Evolutionary conservation across 225 moss, liverwort and hornwort species (phyloP).

Genomic region (Antitrichia curtipendula): DNA sequence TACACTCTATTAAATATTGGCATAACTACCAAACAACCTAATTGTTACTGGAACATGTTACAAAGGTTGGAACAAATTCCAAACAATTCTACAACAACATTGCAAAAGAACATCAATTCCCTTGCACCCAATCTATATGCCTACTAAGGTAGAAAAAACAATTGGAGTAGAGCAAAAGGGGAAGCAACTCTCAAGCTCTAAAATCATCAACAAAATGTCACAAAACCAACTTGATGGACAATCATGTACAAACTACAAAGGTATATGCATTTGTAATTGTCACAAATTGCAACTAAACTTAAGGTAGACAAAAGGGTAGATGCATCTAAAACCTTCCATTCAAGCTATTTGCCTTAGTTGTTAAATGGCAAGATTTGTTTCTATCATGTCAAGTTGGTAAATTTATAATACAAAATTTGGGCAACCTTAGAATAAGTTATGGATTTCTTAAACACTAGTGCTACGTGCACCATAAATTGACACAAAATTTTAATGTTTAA

Average conservation of each 20-base stretch:
- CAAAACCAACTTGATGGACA: no score
- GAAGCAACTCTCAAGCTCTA: no score
- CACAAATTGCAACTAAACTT: neutral
- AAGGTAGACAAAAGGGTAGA: no score
- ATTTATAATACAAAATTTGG: neutral
- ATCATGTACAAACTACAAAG: no score
- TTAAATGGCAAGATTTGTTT: neutral
- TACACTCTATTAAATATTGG: no score
- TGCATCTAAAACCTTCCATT: no score
- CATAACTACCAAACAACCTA: neutral
- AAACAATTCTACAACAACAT: neutral
- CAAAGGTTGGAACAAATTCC: neutral
- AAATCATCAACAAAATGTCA: no score
- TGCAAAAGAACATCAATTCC: neutral
- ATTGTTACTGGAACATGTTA: rapidly evolving
- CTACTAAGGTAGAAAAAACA: no score
- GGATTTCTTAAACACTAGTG: neutral
- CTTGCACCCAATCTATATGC: neutral
- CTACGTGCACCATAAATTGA: neutral
- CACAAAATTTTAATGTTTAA: neutral
- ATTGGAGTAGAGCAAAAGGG: no score
- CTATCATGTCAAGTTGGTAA: neutral
- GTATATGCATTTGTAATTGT: no score
- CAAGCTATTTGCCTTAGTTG: no score
- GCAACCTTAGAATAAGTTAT: neutral